These are phyloP conservation scores for Euphorbia schlechtendalii DNA, from an alignment of 441 rosid genomes.

Conservation along the genomic window DNA sequence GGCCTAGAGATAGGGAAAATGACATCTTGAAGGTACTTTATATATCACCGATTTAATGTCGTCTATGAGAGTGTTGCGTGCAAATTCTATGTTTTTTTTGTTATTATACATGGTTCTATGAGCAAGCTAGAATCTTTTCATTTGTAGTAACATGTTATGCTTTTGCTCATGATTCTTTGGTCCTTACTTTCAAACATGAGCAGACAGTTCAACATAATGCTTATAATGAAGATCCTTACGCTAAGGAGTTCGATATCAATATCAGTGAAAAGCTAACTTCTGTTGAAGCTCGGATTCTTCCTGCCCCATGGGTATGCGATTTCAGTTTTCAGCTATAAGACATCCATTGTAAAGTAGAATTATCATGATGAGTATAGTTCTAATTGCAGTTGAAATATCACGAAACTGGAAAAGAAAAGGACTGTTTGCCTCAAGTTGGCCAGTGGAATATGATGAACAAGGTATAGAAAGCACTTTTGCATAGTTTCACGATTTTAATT, in stretches of 20 bases:
- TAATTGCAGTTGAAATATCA: constrained; percentile 83
- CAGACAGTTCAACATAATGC: constrained; percentile 87
- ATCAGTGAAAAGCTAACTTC: constrained; percentile 86
- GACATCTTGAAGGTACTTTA: constrained; percentile 72
- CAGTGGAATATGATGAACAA: constrained; percentile 99
- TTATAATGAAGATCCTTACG: constrained; percentile 89
- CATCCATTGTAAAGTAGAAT: not conserved
- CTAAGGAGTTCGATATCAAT: constrained; percentile 84
- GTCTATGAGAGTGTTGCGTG: no score
- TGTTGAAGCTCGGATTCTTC: constrained; percentile 94
- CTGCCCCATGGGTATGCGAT: constrained; percentile 86
- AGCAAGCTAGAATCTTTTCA: not conserved
- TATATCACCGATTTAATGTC: no score
- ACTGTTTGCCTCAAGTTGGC: constrained; percentile 95
- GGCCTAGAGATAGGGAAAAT: constrained; percentile 64
- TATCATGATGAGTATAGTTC: constrained; percentile 2
- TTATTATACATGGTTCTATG: no score
- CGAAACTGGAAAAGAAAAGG: constrained; percentile 94
- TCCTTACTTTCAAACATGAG: constrained; percentile 10
- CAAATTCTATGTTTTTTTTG: no score
- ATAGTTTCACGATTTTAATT: no score
- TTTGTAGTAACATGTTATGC: not conserved
- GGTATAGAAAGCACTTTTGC: constrained; percentile 30
- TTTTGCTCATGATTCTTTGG: not conserved
- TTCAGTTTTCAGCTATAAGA: not conserved